Base-by-base conservation (phyloP, 305 asterid species). In the Plantago lanceolata region DNA sequence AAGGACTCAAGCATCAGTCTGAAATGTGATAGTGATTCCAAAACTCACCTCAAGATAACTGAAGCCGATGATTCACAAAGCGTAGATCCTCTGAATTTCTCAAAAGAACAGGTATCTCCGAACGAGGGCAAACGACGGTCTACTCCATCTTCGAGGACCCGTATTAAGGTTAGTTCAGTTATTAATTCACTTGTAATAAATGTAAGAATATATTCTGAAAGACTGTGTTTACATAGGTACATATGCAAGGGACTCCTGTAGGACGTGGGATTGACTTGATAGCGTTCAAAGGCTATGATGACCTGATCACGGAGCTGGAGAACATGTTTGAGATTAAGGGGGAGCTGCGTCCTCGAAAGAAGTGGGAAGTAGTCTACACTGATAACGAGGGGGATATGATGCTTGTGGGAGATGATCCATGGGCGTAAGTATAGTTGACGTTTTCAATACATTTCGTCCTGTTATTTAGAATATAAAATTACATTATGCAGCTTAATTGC, bases 361-460 rank as follows among this genome's bases (percentile, higher is more conserved):
- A 82, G 74, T 85, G 88, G 95, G 84, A 83, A 68, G 78, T 90
- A 20, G 90, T 85, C 26, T 90, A 78, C 66, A 83, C 93, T 0
- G 96, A 90, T 66, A 79, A 82, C 8, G 96, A 90, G 68, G 97
- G 89, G 8, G 95, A 90, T 65, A 81, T 81, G 85, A 90, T 90
- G 97, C 95, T 90, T 6, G 82, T 90, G 49, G 97, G 97, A 1
- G 96, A 90, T 64, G 96, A 90, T 69, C 97, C 95, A 21, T 90
- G 97, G 96, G 72, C 47, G 97, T 90, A 73, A 81, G 95, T 79
- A 55, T 53, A 31, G 0, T 54, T 54, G 29, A 24, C 8, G 20
- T 15, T 21, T 13, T 54, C 13, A 53, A 17, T 12, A 8, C 7
- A 18, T 13, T n/a, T 53, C 2, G 4, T 20, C 37, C 2, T 54